phyloP scores from a whole-genome alignment of 495 filamentous ascomycete species.

The Corynascus novoguineensis region DNA sequence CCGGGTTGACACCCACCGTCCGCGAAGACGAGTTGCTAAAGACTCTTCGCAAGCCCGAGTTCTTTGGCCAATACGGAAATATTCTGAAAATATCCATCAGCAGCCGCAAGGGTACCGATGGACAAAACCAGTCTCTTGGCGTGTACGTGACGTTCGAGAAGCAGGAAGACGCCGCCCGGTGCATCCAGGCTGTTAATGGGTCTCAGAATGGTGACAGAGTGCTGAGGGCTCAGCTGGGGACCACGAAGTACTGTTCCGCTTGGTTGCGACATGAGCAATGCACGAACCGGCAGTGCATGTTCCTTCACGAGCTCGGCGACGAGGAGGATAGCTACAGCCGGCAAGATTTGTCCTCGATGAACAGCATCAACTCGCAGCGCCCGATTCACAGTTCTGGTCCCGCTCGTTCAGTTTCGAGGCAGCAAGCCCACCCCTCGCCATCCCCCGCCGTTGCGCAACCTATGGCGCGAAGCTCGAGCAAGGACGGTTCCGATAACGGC shows the following conservation, averaged over 20 bases:
- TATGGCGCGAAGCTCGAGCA: slow-evolving; percentile 68
- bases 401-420: slow-evolving; percentile 47
- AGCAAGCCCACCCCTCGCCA: slow-evolving; percentile 47
- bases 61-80: slow-evolving; percentile 97
- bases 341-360: slow-evolving; percentile 94
- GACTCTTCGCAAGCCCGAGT: slow-evolving; percentile 79
- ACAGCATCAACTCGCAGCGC: slow-evolving; percentile 75
- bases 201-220: slow-evolving; percentile 84
- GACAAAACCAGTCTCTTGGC: slow-evolving; percentile 70
- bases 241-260: slow-evolving; percentile 98
- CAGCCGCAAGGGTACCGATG: slow-evolving; percentile 75
- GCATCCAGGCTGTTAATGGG: slow-evolving; percentile 87
- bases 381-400: slow-evolving; percentile 44
- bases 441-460: slow-evolving; percentile 57
- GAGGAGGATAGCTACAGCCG: slow-evolving; percentile 95
- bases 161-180: slow-evolving; percentile 78
- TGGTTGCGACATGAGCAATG: slow-evolving; percentile 91
- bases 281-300: slow-evolving; percentile 93
- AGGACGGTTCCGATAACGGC: slow-evolving; percentile 63
- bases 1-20: slow-evolving; percentile 83
- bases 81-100: slow-evolving; percentile 99
- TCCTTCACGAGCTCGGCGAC: slow-evolving; percentile 93
- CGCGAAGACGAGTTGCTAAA: slow-evolving; percentile 84
- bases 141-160: slow-evolving; percentile 95
- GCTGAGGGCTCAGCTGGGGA: slow-evolving; percentile 88